Conservation (phyloP, 1,139 yeast species). For the Yamadazyma triangularis region DNA sequence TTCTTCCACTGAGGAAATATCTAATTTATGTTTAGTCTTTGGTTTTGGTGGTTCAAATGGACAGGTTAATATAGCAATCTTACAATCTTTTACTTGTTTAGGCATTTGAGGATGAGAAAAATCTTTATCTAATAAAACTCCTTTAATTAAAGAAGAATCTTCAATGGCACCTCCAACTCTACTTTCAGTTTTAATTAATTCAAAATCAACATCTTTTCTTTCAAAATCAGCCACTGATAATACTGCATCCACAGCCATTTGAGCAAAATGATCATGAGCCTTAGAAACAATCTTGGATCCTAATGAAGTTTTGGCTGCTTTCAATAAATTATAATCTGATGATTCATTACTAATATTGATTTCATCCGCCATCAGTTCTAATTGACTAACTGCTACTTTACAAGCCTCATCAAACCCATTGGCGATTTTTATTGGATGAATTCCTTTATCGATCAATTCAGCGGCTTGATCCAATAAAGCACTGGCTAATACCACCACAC, state of each 20-base stretch:
- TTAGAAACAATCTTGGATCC: constrained; percentile 96
- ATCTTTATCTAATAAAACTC: constrained; percentile 92
- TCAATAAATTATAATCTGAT: constrained; percentile 55
- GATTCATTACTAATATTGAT: constrained; percentile 49
- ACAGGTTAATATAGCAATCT: constrained; percentile 91
- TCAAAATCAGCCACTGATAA: constrained; percentile 87
- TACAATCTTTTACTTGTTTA: constrained; percentile 70
- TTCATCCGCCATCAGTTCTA: constrained; percentile 70
- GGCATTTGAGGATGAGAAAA: constrained; percentile 99
- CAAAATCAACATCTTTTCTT: constrained; percentile 94
- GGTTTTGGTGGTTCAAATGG: constrained; percentile 99
- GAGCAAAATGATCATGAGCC: constrained; percentile 88
- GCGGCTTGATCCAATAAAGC: constrained; percentile 92
- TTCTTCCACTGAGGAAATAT: constrained; percentile 88
- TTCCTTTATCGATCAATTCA: constrained; percentile 92
- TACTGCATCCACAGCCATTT: constrained; percentile 97
- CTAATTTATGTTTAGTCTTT: constrained; percentile 95
- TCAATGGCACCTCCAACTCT: constrained; percentile 92
- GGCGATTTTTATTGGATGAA: constrained; percentile 95
- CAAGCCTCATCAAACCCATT: constrained; percentile 98
- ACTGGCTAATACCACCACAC: constrained; percentile 95
- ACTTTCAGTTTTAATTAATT: constrained; percentile 90
- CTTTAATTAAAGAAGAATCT: constrained; percentile 79
- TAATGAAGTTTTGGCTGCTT: constrained; percentile 90
- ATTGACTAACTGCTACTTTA: constrained; percentile 74